Conservation (phyloP, 2,329 filamentous ascomycete species). For the Sclerotinia trifoliorum region DNA sequence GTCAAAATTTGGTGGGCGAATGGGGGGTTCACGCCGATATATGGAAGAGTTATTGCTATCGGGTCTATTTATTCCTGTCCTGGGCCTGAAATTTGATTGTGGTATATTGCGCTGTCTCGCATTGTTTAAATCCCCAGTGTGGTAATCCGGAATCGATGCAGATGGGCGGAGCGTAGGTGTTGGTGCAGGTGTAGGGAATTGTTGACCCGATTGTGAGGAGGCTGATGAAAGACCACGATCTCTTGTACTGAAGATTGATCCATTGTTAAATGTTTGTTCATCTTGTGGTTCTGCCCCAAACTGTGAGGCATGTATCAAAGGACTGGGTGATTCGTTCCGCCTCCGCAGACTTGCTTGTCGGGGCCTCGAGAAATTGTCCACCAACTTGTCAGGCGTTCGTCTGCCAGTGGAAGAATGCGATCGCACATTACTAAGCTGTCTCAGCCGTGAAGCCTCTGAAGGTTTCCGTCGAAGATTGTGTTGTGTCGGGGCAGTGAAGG, state of each 20-base stretch:
- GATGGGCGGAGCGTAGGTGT: conserved; percentile 34
- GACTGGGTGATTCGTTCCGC: conserved; percentile 35
- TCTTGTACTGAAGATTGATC: conserved; percentile 24
- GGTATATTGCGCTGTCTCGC: conserved; percentile 37
- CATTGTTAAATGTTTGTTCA: conserved; percentile 28
- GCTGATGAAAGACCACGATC: conserved; percentile 37
- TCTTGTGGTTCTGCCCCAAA: conserved; percentile 32
- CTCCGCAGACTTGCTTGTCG: conserved; percentile 34
- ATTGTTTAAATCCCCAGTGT: conserved; percentile 35
- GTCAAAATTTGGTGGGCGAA: conserved; percentile 33
- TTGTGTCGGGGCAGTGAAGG: conserved; percentile 30
- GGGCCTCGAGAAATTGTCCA: conserved; percentile 38
- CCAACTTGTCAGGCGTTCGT: conserved; percentile 29
- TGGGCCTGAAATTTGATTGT: conserved; percentile 31
- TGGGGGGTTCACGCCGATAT: conserved; percentile 34
- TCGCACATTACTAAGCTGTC: conserved; percentile 38
- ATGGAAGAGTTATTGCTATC: conserved; percentile 34
- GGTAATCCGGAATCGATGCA: conserved; percentile 39
- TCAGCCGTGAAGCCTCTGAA: conserved; percentile 39
- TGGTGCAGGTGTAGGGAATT: conserved; percentile 16
- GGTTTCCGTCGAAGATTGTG: conserved; percentile 34
- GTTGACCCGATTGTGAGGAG: conserved; percentile 35
- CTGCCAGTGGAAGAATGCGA: conserved; percentile 34
- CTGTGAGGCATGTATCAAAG: conserved; percentile 29
- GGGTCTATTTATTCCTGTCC: conserved; percentile 28